phyloP scores from a whole-genome alignment of 371 early-diverging fungal species.

The Lichtheimia hyalospora region DNA sequence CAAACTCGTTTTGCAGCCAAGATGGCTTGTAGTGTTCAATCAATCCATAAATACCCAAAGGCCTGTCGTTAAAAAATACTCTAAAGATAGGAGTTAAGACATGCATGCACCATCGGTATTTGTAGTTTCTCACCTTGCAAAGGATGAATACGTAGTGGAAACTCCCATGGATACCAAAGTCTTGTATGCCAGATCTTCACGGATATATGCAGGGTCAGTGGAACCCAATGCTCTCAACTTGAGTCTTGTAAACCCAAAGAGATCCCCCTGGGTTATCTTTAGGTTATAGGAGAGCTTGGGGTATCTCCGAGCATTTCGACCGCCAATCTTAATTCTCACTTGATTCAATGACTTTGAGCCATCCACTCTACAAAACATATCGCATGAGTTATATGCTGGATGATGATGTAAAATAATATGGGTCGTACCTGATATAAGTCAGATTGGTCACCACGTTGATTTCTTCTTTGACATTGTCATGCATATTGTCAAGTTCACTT shows the following conservation, averaged over 20 bases:
- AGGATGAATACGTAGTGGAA: constrained; percentile 13
- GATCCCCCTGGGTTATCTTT: constrained; percentile 10
- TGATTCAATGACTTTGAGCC: background rate
- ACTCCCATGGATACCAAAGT: constrained; percentile 13
- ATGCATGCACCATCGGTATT: background rate
- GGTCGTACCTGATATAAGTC: constrained; percentile 30
- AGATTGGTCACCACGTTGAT: constrained; percentile 14
- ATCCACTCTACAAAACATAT: background rate
- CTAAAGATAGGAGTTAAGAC: constrained; percentile 2
- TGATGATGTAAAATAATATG: background rate
- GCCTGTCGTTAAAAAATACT: constrained; percentile 17
- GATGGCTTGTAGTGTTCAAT: constrained; percentile 18
- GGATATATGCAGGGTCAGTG: constrained; percentile 20
- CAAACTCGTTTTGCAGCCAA: constrained; percentile 20
- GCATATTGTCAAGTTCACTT: constrained; percentile 18
- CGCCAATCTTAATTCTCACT: constrained; percentile 11
- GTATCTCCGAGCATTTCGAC: constrained; percentile 13
- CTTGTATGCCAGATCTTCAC: constrained; percentile 20
- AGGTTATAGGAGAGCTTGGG: constrained; percentile 20
- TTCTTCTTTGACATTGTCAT: constrained; percentile 14
- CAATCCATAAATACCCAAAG: constrained; percentile 19
- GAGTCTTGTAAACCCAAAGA: constrained; percentile 12
- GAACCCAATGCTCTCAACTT: constrained; percentile 17
- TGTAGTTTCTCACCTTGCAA: constrained; percentile 13
- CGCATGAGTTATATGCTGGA: background rate